Evolutionary conservation across 2,329 filamentous ascomycete species (phyloP).

Genomic region (Pseudogymnoascus sp.): DNA sequence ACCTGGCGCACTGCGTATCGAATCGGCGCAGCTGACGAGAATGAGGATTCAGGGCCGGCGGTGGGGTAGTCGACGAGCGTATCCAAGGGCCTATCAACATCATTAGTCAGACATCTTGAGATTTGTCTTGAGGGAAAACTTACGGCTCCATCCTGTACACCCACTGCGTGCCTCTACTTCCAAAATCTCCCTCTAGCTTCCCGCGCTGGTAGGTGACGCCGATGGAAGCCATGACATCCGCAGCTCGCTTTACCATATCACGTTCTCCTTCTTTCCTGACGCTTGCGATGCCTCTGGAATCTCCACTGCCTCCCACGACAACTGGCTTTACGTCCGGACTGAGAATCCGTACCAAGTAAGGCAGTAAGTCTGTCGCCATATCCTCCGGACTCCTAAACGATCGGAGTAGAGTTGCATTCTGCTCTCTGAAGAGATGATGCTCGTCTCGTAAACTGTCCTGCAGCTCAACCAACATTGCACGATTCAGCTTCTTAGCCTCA

Average conservation of each 20-base stretch:
- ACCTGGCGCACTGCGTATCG: conserved; percentile 93
- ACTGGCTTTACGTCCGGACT: conserved; percentile 88
- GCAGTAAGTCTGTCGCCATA: conserved; percentile 74
- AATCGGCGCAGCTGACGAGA: conserved; percentile 59
- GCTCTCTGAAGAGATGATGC: conserved; percentile 33
- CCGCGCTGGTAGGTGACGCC: conserved; percentile 76
- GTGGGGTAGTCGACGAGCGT: conserved; percentile 68
- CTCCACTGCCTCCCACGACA: conserved; percentile 64
- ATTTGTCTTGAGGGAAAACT: conserved; percentile 33
- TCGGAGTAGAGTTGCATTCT: conserved; percentile 60
- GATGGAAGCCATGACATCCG: conserved; percentile 74
- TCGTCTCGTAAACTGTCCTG: conserved; percentile 54
- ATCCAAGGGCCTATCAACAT: conserved; percentile 56
- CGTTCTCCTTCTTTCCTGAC: conserved; percentile 85
- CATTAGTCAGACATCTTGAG: neutral
- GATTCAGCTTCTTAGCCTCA: conserved; percentile 74
- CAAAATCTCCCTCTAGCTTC: conserved; percentile 63
- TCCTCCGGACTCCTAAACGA: conserved; percentile 73
- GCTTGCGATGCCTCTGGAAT: conserved; percentile 63
- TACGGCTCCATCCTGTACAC: conserved; percentile 94
- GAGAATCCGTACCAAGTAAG: conserved; percentile 75
- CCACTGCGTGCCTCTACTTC: conserved; percentile 55
- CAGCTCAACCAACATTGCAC: conserved; percentile 63
- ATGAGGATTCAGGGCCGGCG: conserved; percentile 42
- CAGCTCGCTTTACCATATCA: conserved; percentile 68